Percentiles rank a stretch among this genome's conserved stretches.
phyloP scores from a whole-genome alignment of 2,329 filamentous ascomycete species.

The Alternaria alternata region DNA sequence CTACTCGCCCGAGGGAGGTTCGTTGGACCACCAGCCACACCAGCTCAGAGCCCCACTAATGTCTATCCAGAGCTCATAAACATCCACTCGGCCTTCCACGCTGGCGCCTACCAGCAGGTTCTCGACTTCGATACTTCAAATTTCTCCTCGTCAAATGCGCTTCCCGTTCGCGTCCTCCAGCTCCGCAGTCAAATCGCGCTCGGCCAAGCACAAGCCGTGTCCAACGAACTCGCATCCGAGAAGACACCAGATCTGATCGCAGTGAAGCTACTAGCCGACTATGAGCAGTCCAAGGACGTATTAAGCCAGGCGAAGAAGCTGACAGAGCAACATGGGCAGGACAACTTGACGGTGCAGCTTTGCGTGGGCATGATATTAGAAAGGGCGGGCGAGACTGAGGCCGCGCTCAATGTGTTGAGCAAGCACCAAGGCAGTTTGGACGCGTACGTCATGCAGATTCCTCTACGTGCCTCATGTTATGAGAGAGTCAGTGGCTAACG shows the following conservation, averaged over 20 bases:
- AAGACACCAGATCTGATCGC: conserved; percentile 75
- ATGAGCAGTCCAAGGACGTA: conserved; percentile 52
- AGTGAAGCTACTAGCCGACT: conserved; percentile 78
- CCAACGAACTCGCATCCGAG: conserved; percentile 71
- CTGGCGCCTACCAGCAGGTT: conserved; percentile 86
- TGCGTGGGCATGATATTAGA: conserved; percentile 83
- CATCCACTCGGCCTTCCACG: conserved; percentile 72
- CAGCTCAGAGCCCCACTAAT: conserved; percentile 22
- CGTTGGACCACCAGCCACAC: conserved; percentile 21
- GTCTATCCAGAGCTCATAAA: conserved; percentile 66
- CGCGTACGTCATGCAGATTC: conserved; percentile 61
- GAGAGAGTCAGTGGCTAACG: conserved; percentile 10
- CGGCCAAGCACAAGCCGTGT: conserved; percentile 77
- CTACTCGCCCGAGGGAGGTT: conserved; percentile 70
- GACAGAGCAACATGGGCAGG: conserved; percentile 69
- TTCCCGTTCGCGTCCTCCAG: conserved; percentile 78
- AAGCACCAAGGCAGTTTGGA: conserved; percentile 84
- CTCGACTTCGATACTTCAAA: conserved; percentile 83
- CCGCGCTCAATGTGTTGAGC: conserved; percentile 79
- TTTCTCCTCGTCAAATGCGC: conserved; percentile 79
- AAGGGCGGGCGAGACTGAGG: conserved; percentile 80
- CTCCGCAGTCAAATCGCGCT: conserved; percentile 85
- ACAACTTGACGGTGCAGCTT: conserved; percentile 80
- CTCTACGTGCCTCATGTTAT: not conserved
- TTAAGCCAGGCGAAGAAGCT: conserved; percentile 73